Conservation (phyloP, 768 basidiomycete genomes). For the Gautieria morchelliformis region DNA sequence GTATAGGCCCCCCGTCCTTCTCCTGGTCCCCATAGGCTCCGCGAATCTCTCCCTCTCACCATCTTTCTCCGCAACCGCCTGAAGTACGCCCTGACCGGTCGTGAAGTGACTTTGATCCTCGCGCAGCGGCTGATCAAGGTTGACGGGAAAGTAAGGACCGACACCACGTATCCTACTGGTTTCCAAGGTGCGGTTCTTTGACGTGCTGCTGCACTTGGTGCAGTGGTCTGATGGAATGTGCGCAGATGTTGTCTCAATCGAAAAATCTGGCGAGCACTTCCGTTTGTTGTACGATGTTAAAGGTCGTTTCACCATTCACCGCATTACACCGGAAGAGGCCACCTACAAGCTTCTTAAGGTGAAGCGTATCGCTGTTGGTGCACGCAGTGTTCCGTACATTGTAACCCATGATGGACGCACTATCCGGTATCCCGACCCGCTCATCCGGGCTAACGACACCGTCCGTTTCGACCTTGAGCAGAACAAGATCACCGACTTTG, state of each 20-base stretch:
- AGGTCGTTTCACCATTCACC: slow-evolving; percentile 99
- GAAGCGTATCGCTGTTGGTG: slow-evolving; percentile 81
- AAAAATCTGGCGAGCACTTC: slow-evolving; percentile 99
- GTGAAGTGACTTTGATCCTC: slow-evolving; percentile 92
- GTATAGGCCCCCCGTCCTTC: slow-evolving; percentile 87
- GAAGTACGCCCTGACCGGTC: slow-evolving; percentile 96
- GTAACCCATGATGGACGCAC: slow-evolving; percentile 99
- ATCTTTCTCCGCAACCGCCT: slow-evolving; percentile 98
- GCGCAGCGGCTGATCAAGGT: slow-evolving; percentile 97
- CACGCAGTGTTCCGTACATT: slow-evolving; percentile 90
- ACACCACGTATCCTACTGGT: slow-evolving; percentile 92
- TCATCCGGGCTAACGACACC: slow-evolving; percentile 93
- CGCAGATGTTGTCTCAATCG: slow-evolving; percentile 89
- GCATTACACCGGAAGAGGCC: slow-evolving; percentile 96
- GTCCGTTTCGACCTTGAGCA: slow-evolving; percentile 95
- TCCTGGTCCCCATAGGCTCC: slow-evolving; percentile 97
- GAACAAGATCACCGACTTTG: slow-evolving; percentile 84
- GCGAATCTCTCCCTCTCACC: slow-evolving; percentile 93
- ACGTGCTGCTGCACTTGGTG: background rate
- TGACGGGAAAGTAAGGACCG: slow-evolving; percentile 96
- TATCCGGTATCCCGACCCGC: slow-evolving; percentile 97
- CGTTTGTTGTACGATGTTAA: slow-evolving; percentile 99
- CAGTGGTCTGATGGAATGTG: background rate
- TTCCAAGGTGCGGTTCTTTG: slow-evolving; percentile 72
- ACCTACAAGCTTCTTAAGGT: slow-evolving; percentile 96